Evolutionary conservation across 257 asterid genomes (phyloP).

Genomic region (Asclepias syriaca): DNA sequence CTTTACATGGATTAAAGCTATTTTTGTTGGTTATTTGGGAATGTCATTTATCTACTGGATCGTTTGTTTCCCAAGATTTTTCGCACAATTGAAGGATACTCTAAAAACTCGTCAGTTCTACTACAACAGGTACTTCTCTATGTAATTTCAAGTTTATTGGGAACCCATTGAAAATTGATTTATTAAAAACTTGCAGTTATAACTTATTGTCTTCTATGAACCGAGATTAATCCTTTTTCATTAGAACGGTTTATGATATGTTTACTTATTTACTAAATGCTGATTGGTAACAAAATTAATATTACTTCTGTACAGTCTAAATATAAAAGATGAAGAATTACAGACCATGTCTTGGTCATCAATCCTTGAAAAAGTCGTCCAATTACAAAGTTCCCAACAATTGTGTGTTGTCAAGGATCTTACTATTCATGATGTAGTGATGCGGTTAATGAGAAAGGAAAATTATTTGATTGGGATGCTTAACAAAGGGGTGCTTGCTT

Average conservation of each 20-base stretch:
- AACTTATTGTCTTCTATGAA: neutral
- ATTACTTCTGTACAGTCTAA: slow-evolving; percentile 53
- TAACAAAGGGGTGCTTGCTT: slow-evolving; percentile 90
- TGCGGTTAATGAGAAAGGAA: slow-evolving; percentile 96
- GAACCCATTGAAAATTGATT: neutral
- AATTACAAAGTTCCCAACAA: slow-evolving; percentile 57
- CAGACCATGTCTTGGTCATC: slow-evolving; percentile 93
- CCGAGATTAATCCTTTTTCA: neutral
- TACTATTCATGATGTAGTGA: slow-evolving; percentile 75
- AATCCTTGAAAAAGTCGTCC: slow-evolving; percentile 78
- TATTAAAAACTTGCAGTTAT: neutral
- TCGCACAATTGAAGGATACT: slow-evolving; percentile 82
- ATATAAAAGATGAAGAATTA: slow-evolving; percentile 77
- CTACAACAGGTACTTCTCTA: slow-evolving; percentile 56
- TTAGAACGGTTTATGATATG: neutral
- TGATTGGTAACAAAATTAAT: neutral
- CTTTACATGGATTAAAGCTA: slow-evolving; percentile 66
- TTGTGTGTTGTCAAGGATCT: slow-evolving; percentile 84
- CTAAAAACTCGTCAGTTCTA: slow-evolving; percentile 79
- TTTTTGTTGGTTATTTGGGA: slow-evolving; percentile 80
- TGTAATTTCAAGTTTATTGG: neutral
- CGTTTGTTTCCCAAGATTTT: slow-evolving; percentile 76
- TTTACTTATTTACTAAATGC: neutral
- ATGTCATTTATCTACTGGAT: slow-evolving; percentile 76
- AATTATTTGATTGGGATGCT: slow-evolving; percentile 98